Evolutionary conservation across 306 rosid genomes (phyloP), one percentile per base, ranked within the genome.

Genomic region (Begonia loranthoides): DNA sequence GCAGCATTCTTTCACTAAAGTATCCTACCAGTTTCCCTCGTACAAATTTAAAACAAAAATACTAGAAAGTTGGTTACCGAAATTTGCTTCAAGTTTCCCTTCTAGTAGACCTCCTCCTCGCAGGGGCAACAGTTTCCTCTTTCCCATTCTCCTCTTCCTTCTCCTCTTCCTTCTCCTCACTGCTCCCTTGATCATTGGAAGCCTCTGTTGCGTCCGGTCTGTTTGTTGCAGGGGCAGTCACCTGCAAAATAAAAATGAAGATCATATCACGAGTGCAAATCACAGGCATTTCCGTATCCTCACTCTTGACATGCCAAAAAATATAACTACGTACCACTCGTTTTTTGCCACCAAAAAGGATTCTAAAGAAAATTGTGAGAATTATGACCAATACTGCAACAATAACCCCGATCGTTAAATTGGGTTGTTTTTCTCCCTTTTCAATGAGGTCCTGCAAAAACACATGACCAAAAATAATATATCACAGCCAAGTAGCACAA

Each of bases 281-380:
- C 40, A 12, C 47, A 4, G 43, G 6, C 7, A 9, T 55, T 17
- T 13, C 13, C 0, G 48, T 4, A 11, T 5, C 8, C 0, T 9
- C 15, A 21, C 33, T 14, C 41, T 38, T 13, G 12, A 12, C 14
- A 24, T 12, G 13, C 12, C 36, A 28, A 28, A 14, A n/a, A 3
- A 9, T 8, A n/a, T 17, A 13, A 14, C 1, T 6, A 46, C 60
- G 6, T 13, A 44, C 13, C 43, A 68, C 86, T 9, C 69, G 74
- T 63, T 81, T 64, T 72, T 79, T 82, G 38, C 97, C 89, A 12
- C 97, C 94, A 17, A 89, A 89, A 59, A 85, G n/a, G 47, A 85
- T 4, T 63, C 59, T 74, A 54, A 79, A 43, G 62, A 82, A 61
- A 12, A 70, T 49, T 9, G 95, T 70, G 71, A 85, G 54, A 57